A percentile compares a stretch with the other conserved stretches of the same genome.
Conservation (phyloP, 306 rosid genomes). For the Hippophae tibetana region DNA sequence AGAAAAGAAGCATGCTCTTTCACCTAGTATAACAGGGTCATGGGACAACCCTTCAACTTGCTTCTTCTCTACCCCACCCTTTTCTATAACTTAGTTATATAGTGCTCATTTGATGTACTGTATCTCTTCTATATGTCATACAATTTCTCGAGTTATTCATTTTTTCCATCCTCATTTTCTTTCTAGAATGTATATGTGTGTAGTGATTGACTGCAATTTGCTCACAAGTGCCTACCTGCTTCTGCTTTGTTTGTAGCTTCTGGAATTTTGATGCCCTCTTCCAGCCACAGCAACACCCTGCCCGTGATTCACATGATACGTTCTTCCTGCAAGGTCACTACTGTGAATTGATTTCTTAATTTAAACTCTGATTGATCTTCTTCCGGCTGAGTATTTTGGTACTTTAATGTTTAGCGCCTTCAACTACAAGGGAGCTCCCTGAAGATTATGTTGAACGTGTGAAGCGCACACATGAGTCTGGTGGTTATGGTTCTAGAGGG, state of each 20-base stretch:
- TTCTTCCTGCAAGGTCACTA: conserved; percentile 63
- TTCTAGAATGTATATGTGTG: background rate
- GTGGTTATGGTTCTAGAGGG: conserved; percentile 94
- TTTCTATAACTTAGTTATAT: too few relatives aligned
- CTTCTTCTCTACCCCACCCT: too few relatives aligned
- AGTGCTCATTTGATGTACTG: too few relatives aligned
- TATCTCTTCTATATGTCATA: too few relatives aligned
- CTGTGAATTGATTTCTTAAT: conserved; percentile 6
- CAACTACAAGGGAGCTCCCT: conserved; percentile 63
- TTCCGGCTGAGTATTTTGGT: conserved; percentile 15
- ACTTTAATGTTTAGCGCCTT: conserved; percentile 51
- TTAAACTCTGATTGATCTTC: conserved; percentile 15
- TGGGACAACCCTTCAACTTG: too few relatives aligned
- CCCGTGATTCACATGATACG: conserved; percentile 94
- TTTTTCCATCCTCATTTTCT: too few relatives aligned
- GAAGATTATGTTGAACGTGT: conserved; percentile 95
- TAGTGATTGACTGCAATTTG: background rate
- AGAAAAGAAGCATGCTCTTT: too few relatives aligned
- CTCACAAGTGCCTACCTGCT: background rate
- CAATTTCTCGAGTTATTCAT: too few relatives aligned
- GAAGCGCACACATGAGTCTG: conserved; percentile 69
- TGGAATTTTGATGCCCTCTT: conserved; percentile 92
- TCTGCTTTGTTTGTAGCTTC: conserved; percentile 50
- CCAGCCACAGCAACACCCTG: conserved; percentile 99
- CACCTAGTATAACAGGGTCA: too few relatives aligned